phyloP scores from a whole-genome alignment of 2,329 filamentous ascomycete species.

The Phoma herbarum region DNA sequence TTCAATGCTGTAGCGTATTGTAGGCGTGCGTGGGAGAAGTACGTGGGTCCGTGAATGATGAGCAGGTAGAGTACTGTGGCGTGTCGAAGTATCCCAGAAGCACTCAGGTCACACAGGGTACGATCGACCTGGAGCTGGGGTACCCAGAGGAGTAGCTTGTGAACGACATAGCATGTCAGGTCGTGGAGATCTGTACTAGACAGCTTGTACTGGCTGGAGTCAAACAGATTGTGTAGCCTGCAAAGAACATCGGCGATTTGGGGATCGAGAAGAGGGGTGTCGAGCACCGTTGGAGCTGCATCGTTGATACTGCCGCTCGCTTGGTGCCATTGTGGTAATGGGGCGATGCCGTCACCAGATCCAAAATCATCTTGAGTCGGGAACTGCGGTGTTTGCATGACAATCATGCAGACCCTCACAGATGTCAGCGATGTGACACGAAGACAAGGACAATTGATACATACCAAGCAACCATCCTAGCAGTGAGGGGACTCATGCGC shows the following conservation, averaged over 20 bases:
- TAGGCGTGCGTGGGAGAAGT: conserved; percentile 60
- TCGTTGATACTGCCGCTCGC: conserved; percentile 24
- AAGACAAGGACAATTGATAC: conserved; percentile 18
- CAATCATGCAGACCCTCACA: conserved; percentile 65
- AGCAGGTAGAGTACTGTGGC: conserved; percentile 63
- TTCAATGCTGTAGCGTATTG: conserved; percentile 25
- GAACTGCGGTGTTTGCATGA: conserved; percentile 64
- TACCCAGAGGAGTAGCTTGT: conserved; percentile 55
- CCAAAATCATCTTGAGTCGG: conserved; percentile 60
- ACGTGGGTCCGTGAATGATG: conserved; percentile 63
- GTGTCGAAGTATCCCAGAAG: conserved; percentile 53
- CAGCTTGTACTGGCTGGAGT: conserved; percentile 39
- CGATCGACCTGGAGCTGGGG: conserved; percentile 20
- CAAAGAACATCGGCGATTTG: conserved; percentile 51
- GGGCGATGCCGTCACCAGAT: conserved; percentile 59
- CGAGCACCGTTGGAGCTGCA: conserved; percentile 21
- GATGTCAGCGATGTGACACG: conserved; percentile 8
- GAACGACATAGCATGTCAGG: conserved; percentile 63
- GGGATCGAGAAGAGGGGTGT: conserved; percentile 45
- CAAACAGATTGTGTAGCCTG: conserved; percentile 58
- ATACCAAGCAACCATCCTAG: conserved; percentile 65
- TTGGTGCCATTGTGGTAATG: conserved; percentile 60
- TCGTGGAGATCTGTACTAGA: conserved; percentile 61
- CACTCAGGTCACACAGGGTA: conserved; percentile 21
- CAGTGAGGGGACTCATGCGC: conserved; percentile 62